These are phyloP conservation scores for Dimargaris xerosporica DNA, from an alignment of 192 early-diverging fungal genomes.

Conservation along the genomic window DNA sequence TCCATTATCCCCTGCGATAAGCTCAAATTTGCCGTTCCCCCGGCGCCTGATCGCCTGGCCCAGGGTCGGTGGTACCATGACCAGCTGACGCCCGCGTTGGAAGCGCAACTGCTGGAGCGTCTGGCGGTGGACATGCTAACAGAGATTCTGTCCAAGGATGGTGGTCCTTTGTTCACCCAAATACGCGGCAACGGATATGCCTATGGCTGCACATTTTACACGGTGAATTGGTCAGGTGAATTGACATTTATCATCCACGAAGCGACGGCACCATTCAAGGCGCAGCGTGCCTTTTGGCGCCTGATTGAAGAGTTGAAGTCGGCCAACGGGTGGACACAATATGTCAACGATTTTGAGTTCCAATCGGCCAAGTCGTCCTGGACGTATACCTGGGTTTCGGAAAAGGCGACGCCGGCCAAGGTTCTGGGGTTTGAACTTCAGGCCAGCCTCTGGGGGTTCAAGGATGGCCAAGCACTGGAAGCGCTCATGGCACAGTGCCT, in stretches of 20 bases:
- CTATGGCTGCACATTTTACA: slow-evolving; percentile 44
- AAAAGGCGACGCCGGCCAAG: not conserved
- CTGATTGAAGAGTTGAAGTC: slow-evolving; percentile 13
- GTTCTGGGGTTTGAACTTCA: not conserved
- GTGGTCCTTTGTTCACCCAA: slow-evolving; percentile 61
- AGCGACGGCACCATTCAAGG: slow-evolving; percentile 21
- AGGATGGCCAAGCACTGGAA: not conserved
- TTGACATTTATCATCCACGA: slow-evolving; percentile 19
- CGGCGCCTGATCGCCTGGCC: not conserved
- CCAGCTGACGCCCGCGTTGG: slow-evolving; percentile 19
- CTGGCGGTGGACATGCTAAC: slow-evolving; percentile 42
- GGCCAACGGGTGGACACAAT: slow-evolving; percentile 16
- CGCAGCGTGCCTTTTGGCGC: slow-evolving; percentile 15
- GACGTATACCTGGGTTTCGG: not conserved
- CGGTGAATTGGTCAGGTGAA: slow-evolving; percentile 39
- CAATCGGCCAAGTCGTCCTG: slow-evolving; percentile 2
- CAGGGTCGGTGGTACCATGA: slow-evolving; percentile 17
- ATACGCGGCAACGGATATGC: slow-evolving; percentile 63
- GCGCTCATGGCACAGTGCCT: not conserved
- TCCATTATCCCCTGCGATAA: slow-evolving; percentile 28
- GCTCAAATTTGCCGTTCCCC: slow-evolving; percentile 6
- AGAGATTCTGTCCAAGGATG: slow-evolving; percentile 51
- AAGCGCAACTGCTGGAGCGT: slow-evolving; percentile 27
- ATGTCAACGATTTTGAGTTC: slow-evolving; percentile 26
- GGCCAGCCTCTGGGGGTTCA: not conserved